A percentile compares a stretch with the other conserved stretches of the same genome.
These are phyloP conservation scores for Trichoderma hamatum DNA, from an alignment of 2,329 filamentous ascomycete species.

Conservation along the genomic window DNA sequence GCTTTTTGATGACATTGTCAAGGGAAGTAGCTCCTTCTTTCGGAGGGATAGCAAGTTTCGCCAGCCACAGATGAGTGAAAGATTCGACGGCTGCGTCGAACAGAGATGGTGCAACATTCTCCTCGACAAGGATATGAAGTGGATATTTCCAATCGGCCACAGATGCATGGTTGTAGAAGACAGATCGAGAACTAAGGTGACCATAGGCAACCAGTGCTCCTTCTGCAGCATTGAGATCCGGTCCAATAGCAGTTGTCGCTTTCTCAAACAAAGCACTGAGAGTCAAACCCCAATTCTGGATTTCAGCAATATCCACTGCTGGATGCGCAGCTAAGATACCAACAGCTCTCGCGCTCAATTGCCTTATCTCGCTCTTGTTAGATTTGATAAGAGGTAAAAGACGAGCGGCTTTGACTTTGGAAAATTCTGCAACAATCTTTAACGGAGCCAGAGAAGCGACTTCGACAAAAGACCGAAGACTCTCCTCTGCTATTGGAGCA, in stretches of 20 bases:
- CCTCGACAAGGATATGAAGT: constrained; percentile 38
- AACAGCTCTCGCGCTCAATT: constrained; percentile 68
- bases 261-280: constrained; percentile 50
- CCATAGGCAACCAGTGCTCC: constrained; percentile 51
- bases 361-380: constrained; percentile 70
- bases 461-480: constrained; percentile 57
- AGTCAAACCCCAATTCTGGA: constrained; percentile 35
- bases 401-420: constrained; percentile 48
- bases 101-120: constrained; percentile 40
- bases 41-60: constrained; percentile 45
- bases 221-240: constrained; percentile 51
- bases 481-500: constrained; percentile 49
- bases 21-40: constrained; percentile 37
- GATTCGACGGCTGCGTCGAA: constrained; percentile 51
- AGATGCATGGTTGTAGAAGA: constrained; percentile 47
- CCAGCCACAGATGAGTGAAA: constrained; percentile 52
- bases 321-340: constrained; percentile 77
- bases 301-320: constrained; percentile 41
- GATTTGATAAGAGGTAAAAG: constrained; percentile 67
- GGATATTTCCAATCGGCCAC: constrained; percentile 38
- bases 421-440: constrained; percentile 53
- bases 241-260: constrained; percentile 47
- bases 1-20: constrained; percentile 59
- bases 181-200: constrained; percentile 48
- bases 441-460: constrained; percentile 57